Conservation (phyloP, 345 rosid genomes). For the Arabis alpina region DNA sequence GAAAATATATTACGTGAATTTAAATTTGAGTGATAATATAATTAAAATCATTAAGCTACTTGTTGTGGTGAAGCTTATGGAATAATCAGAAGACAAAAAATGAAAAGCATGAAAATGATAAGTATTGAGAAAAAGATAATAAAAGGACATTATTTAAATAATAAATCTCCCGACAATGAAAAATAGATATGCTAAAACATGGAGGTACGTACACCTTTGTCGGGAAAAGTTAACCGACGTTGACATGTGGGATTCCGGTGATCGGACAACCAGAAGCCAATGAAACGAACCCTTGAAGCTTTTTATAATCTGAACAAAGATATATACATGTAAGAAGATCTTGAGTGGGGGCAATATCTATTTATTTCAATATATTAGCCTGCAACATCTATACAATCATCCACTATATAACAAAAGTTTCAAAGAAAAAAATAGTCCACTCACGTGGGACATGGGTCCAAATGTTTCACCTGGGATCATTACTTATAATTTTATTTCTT, state of each 20-base stretch:
- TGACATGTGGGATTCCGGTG: constrained; percentile 29
- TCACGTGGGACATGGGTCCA: constrained; percentile 44
- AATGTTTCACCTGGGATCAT: constrained; percentile 39
- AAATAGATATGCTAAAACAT: constrained; percentile 7
- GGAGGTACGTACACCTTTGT: constrained; percentile 23
- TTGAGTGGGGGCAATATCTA: constrained; percentile 36
- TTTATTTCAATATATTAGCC: constrained; percentile 12
- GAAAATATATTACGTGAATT: too few species aligned
- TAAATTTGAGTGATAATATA: too few species aligned
- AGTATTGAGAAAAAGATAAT: not conserved
- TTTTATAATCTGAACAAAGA: too few species aligned
- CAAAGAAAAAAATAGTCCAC: constrained; percentile 16
- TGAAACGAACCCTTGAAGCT: constrained; percentile 13
- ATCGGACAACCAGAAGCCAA: constrained; percentile 21
- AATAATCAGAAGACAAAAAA: not conserved
- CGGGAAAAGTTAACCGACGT: constrained; percentile 16
- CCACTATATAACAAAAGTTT: constrained; percentile 10
- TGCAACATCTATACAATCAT: constrained; percentile 24
- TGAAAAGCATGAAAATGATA: too few species aligned
- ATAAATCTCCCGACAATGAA: not conserved
- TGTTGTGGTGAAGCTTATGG: not conserved
- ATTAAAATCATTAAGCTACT: not conserved
- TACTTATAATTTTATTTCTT: not conserved
- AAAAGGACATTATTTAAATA: constrained; percentile 13
- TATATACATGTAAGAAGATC: constrained; percentile 27